Evolutionary conservation across 805 yeast genomes (phyloP).

Genomic region (Candida patagonica): DNA sequence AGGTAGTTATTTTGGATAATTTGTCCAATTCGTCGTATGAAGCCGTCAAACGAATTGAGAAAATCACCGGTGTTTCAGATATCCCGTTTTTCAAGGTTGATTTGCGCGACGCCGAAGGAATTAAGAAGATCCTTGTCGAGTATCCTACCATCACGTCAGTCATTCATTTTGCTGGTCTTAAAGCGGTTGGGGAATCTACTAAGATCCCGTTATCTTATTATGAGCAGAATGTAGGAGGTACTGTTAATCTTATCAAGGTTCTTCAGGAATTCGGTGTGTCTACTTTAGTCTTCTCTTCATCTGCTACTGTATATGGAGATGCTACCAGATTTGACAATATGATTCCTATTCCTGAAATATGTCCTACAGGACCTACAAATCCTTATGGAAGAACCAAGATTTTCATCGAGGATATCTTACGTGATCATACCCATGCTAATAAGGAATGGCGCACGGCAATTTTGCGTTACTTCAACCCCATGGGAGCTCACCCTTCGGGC

Average conservation of each 20-base stretch:
- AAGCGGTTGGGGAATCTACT: slow-evolving; percentile 75
- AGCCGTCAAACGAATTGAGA: slow-evolving; percentile 54
- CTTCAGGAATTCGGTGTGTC: slow-evolving; percentile 40
- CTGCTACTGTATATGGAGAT: slow-evolving; percentile 81
- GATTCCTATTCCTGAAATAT: slow-evolving; percentile 72
- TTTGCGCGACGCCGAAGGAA: slow-evolving; percentile 40
- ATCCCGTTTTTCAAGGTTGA: slow-evolving; percentile 51
- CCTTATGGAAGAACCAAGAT: slow-evolving; percentile 73
- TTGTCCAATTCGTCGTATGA: slow-evolving; percentile 57
- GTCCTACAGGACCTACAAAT: slow-evolving; percentile 65
- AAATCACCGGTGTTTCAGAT: slow-evolving; percentile 35
- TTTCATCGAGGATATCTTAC: slow-evolving; percentile 51
- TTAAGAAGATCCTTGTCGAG: slow-evolving; percentile 39
- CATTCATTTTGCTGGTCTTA: slow-evolving; percentile 73
- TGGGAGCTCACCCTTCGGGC: slow-evolving; percentile 81
- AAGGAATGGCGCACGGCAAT: slow-evolving; percentile 39
- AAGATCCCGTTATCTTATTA: slow-evolving; percentile 59
- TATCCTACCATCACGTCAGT: slow-evolving; percentile 46
- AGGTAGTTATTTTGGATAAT: slow-evolving; percentile 68
- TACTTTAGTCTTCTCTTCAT: slow-evolving; percentile 61
- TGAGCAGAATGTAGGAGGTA: slow-evolving; percentile 58
- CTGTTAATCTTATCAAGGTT: slow-evolving; percentile 46
- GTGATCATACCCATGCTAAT: slow-evolving; percentile 41
- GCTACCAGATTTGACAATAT: slow-evolving; percentile 61
- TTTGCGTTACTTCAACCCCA: slow-evolving; percentile 73